Conservation (phyloP, 345 rosid genomes). For the Barbarea vulgaris region DNA sequence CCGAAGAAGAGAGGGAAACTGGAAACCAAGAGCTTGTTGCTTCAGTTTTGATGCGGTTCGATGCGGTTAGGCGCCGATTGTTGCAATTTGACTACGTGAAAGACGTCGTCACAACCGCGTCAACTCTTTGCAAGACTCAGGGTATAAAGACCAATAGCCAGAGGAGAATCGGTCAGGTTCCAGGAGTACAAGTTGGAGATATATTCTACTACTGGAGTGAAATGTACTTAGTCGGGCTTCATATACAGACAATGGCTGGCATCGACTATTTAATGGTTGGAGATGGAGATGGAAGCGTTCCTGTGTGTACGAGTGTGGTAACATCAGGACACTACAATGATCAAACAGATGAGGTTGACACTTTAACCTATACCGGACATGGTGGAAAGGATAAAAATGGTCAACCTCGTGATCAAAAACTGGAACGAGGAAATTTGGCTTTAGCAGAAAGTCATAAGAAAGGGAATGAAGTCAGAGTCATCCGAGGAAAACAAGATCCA, state of each 20-base stretch:
- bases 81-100: not conserved
- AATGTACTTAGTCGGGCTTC: slow-evolving; percentile 61
- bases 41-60: slow-evolving; percentile 23
- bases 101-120: not conserved
- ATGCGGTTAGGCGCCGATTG: not conserved
- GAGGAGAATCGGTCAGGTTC: not conserved
- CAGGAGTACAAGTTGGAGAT: slow-evolving; percentile 26
- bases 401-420: slow-evolving; percentile 52
- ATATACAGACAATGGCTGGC: slow-evolving; percentile 53
- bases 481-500: slow-evolving; percentile 56
- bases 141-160: not conserved
- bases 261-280: slow-evolving; percentile 53
- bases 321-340: slow-evolving; percentile 63
- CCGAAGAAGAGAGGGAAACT: slow-evolving; percentile 30
- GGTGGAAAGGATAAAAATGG: slow-evolving; percentile 47
- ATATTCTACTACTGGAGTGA: slow-evolving; percentile 66
- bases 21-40: slow-evolving; percentile 51
- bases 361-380: slow-evolving; percentile 61
- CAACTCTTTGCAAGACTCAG: not conserved
- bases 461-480: slow-evolving; percentile 60
- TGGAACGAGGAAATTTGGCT: slow-evolving; percentile 68
- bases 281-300: slow-evolving; percentile 25
- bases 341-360: slow-evolving; percentile 47
- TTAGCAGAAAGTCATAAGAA: slow-evolving; percentile 50
- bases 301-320: slow-evolving; percentile 58